Percentiles rank a stretch among this genome's conserved stretches.
These are phyloP conservation scores for Cryptococcus floricola DNA, from an alignment of 1,284 basidiomycete genomes.

Conservation along the genomic window DNA sequence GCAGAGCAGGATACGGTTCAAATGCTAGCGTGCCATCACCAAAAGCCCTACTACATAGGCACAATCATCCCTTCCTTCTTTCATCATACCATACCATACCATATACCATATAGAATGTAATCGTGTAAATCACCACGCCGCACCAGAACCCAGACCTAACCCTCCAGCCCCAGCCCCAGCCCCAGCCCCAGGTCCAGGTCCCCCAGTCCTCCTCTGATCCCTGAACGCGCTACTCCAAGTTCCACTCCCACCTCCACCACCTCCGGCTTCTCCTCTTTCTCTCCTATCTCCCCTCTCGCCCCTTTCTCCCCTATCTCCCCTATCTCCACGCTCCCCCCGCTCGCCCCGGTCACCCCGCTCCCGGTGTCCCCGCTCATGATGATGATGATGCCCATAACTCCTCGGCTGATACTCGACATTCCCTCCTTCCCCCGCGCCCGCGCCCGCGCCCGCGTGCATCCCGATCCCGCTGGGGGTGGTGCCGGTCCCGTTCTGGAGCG, in stretches of 20 bases:
- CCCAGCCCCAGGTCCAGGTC: background rate
- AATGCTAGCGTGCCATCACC: background rate
- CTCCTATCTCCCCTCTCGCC: background rate
- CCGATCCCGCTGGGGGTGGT: no score
- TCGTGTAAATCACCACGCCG: background rate
- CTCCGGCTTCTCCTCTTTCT: background rate
- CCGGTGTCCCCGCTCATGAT: background rate
- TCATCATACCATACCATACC: background rate
- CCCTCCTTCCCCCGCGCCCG: no score
- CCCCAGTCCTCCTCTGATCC: slow-evolving; percentile 4
- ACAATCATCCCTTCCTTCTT: background rate
- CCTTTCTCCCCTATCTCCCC: background rate
- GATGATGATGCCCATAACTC: background rate
- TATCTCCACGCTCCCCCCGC: slow-evolving; percentile 4
- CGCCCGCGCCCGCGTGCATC: no score
- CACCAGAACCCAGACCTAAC: background rate
- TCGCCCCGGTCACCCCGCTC: background rate
- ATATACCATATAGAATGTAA: no score
- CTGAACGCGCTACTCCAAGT: background rate
- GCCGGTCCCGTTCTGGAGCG: slow-evolving; percentile 1
- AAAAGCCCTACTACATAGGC: background rate
- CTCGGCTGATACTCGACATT: background rate
- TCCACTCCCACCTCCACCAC: background rate
- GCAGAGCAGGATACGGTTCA: background rate
- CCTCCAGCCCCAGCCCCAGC: background rate